Percentiles rank a stretch among this genome's conserved stretches.
phyloP scores from a whole-genome alignment of 306 rosid genomes.

The Prunus mira region DNA sequence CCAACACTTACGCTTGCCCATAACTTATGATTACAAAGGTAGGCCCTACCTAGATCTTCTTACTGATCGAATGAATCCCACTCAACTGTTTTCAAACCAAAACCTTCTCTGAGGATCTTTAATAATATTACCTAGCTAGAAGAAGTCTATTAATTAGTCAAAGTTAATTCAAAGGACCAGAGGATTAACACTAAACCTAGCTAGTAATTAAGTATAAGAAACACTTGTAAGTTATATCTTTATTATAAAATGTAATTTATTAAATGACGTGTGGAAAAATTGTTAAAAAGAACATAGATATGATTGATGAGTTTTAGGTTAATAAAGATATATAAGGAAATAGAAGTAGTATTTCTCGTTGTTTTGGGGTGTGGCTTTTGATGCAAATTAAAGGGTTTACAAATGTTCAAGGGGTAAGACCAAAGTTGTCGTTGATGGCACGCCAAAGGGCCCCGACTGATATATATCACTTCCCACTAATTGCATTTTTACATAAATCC shows the following conservation, averaged over 20 bases:
- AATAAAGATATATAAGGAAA: not conserved
- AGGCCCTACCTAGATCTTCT: conserved; percentile 9
- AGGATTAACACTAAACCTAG: not conserved
- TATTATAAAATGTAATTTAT: too few relatives aligned
- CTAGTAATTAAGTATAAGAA: not conserved
- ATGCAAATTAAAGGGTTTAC: conserved; percentile 16
- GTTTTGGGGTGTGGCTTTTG: conserved; percentile 11
- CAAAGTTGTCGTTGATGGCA: conserved; percentile 55
- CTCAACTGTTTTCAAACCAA: not conserved
- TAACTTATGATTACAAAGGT: conserved; percentile 1
- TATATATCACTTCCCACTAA: conserved; percentile 37
- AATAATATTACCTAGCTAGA: not conserved
- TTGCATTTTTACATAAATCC: conserved; percentile 28
- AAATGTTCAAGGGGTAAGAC: conserved; percentile 21
- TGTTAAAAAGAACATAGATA: too few relatives aligned
- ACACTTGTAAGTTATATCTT: not conserved
- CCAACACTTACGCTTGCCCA: not conserved
- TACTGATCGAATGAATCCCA: conserved; percentile 1
- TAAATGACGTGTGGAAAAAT: too few relatives aligned
- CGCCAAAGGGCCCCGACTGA: conserved; percentile 43
- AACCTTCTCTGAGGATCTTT: not conserved
- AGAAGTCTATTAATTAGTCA: too few relatives aligned
- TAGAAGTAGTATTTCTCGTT: not conserved
- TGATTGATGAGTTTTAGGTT: too few relatives aligned
- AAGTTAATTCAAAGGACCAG: not conserved